Evolutionary conservation across 208 protist species (phyloP), one percentile per base, ranked within the genome.

Genomic region (Porcisia deanei): DNA sequence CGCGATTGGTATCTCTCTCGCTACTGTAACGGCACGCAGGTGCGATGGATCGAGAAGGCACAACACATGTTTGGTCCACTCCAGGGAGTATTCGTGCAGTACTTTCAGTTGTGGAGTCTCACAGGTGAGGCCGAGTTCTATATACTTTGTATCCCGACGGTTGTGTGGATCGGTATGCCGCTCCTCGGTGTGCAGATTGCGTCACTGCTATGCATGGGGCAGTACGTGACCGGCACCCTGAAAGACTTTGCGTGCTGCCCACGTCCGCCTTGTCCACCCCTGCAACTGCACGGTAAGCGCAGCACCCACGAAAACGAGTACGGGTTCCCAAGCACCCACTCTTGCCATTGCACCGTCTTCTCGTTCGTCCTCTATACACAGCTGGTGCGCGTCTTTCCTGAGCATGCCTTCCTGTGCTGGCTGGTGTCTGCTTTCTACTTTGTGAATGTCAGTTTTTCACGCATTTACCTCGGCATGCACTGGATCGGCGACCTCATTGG

Each of bases 81-180:
- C 34, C 69, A 85, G 63, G 76, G 75, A 30, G 14, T 85, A 2
- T 7, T 89, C 0, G 82, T 81, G 1, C 59, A 82, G 37, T 92
- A 94, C 76, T 92, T 92, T 68, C 81, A 86, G 68, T 18, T 88
- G 53, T 92, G 85, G 87, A 91, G 86, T 58, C 71, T 88, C 18
- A 89, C 85, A n/a, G 90, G 88, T 10, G 87, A 94, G 76, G 82
- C 86, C 18, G 86, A 92, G 77, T 94, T 94, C 65, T 94, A 90
- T 75, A 88, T 71, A 3, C 37, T 88, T 12, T 85, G 87, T 57
- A 84, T 94, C 18, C 88, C 88, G n/a, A 85, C 86, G 0, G 59
- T 91, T 22, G 68, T 84, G 14, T 92, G 86, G 88, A 54, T 91
- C 0, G 88, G 88, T 43, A 47, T 52, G 3, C 77, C 82, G 18